Evolutionary conservation across 2,329 filamentous ascomycete genomes (phyloP).

Genomic region (Helotiales sp.): DNA sequence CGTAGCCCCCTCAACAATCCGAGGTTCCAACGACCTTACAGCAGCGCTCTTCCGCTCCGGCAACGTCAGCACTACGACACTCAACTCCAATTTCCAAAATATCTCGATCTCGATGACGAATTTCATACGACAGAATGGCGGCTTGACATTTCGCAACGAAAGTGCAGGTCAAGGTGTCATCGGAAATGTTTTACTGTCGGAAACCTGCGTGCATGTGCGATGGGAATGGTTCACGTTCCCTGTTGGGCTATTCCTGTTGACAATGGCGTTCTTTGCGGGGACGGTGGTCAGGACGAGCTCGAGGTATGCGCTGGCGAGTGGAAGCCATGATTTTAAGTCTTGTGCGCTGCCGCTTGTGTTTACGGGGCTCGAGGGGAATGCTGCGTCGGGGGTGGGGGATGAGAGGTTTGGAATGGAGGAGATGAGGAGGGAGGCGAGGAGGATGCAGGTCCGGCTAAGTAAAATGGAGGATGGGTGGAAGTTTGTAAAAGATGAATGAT

Average conservation of each 20-base stretch:
- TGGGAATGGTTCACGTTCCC: slow-evolving; percentile 13
- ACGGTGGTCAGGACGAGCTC: slow-evolving; percentile 2
- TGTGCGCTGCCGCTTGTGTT: slow-evolving; percentile 5
- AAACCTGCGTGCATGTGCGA: slow-evolving; percentile 8
- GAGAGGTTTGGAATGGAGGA: slow-evolving; percentile 10
- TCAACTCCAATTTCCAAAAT: not conserved
- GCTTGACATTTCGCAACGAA: not conserved
- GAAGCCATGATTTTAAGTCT: slow-evolving; percentile 12
- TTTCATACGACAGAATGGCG: slow-evolving; percentile 1
- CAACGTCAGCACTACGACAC: not conserved
- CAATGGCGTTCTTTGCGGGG: not conserved
- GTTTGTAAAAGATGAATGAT: not conserved
- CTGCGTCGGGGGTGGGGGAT: not conserved
- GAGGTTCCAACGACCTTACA: not conserved
- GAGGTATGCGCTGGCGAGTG: slow-evolving; percentile 7
- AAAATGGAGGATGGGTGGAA: not conserved
- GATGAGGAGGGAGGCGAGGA: slow-evolving; percentile 12
- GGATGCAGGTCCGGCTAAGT: slow-evolving; percentile 3
- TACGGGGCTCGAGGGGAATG: not conserved
- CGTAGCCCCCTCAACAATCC: not conserved
- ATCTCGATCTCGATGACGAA: slow-evolving; percentile 4
- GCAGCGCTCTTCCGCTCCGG: slow-evolving; percentile 1
- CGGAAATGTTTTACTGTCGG: not conserved
- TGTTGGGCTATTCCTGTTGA: not conserved
- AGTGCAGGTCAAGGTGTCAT: not conserved